Conservation (phyloP, 2,329 filamentous ascomycete genomes). For the Neodidymelliopsis sp. region DNA sequence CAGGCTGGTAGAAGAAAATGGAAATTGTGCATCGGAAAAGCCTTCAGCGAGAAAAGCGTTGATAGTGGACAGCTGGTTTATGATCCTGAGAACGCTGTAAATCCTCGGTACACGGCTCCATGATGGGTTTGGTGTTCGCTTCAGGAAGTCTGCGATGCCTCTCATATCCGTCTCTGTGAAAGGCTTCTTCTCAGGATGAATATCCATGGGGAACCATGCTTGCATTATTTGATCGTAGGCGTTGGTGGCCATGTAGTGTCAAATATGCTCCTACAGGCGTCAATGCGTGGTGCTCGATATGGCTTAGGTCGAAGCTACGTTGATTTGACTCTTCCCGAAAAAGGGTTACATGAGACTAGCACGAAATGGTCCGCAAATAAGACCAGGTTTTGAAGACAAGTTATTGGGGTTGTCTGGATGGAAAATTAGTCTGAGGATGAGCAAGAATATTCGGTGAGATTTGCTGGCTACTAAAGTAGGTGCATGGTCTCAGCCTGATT, state of each 20-base stretch:
- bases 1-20: conserved; percentile 17
- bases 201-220: conserved; percentile 4
- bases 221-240: conserved; percentile 7
- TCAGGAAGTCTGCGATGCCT: conserved; percentile 18
- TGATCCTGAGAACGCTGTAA: conserved; percentile 23
- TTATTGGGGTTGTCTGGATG: too few species aligned
- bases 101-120: conserved; percentile 26
- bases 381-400: too few species aligned
- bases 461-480: too few species aligned
- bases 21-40: conserved; percentile 19
- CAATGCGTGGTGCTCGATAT: background rate
- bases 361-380: too few species aligned
- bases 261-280: background rate
- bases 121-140: background rate
- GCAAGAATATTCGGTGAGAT: too few species aligned
- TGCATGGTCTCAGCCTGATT: too few species aligned
- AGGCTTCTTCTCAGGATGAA: background rate
- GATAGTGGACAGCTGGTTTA: conserved; percentile 17
- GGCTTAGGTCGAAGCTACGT: background rate
- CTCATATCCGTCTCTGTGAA: conserved; percentile 19
- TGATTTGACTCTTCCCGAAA: background rate
- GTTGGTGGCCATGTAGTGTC: background rate
- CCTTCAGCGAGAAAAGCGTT: conserved; percentile 20
- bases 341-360: too few species aligned
- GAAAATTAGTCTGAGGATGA: too few species aligned